Base-by-base conservation (phyloP, 75 land plant genomes). In the Sequoia sempervirens region DNA sequence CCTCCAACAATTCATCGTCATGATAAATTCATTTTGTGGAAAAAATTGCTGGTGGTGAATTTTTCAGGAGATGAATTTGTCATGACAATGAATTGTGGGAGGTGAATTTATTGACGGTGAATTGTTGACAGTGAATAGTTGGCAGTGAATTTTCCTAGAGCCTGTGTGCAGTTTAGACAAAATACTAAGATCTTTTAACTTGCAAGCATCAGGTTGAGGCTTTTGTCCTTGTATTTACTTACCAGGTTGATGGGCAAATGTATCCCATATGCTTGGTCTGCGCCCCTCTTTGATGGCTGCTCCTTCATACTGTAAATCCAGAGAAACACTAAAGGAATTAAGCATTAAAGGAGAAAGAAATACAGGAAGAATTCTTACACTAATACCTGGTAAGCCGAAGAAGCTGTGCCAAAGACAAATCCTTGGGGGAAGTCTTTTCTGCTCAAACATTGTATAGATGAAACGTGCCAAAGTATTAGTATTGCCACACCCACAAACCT, bases 211-310 rank as follows among this genome's bases (percentile, higher is more conserved):
- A 75, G 78, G 81, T 75, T 28, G 17, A 74, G 5, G 40, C 12
- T 23, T 15, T 1, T 1, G 53, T 50, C 53, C 53, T 12, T 50
- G 15, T 50, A 50, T 50, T 11, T 50, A 50, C 20, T 23, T 78
- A 78, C 80, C 80, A 78, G 30, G 1, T 78, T 78, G 45, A 78
- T 78, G n/a, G 11, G 86, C 38, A 26, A 53, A 85, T 53, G 72
- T 85, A 85, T 85, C 86, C 86, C 86, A 85, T 12, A 85, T 84
- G 34, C 86, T 85, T 37, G 85, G 74, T 30, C 72, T 52, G 7
- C 85, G 26, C 36, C 86, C 86, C 4, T 64, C 86, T 56, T 85
- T 85, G 8, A 40, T 54, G 10, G 46, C 85, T 20, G 86, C 86
- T 18, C 86, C 86, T 83, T 85, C 86, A 56, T 85, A 82, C 86